A percentile compares a stretch with the other conserved stretches of the same genome.
Conservation (phyloP, 2,329 filamentous ascomycete species). For the Pestalotiopsis sp. region DNA sequence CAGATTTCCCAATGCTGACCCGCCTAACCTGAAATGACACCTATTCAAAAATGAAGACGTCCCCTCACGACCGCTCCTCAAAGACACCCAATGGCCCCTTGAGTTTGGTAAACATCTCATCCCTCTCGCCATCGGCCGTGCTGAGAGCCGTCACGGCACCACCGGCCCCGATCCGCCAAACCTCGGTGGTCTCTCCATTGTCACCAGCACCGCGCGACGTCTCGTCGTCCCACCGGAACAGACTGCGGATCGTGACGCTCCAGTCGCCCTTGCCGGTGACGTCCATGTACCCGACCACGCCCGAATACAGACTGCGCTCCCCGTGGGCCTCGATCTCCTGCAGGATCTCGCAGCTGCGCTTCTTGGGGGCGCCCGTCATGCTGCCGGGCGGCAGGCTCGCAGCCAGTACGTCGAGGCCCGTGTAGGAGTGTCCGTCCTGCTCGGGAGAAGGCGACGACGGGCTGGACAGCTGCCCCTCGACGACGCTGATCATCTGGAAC, state of each 20-base stretch:
- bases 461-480: constrained; percentile 67
- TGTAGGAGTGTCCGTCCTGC: constrained; percentile 37
- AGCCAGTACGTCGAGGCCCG: constrained; percentile 76
- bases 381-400: constrained; percentile 83
- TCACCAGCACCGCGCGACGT: constrained; percentile 23
- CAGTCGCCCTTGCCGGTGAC: constrained; percentile 85
- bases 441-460: not conserved
- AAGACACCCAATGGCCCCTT: constrained; percentile 59
- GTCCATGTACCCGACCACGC: constrained; percentile 88
- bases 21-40: not conserved
- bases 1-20: not conserved
- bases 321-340: constrained; percentile 64
- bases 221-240: constrained; percentile 74
- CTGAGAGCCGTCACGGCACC: constrained; percentile 88
- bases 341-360: constrained; percentile 85
- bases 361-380: constrained; percentile 97
- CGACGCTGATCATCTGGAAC: constrained; percentile 87
- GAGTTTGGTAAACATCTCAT: constrained; percentile 86
- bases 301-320: constrained; percentile 79
- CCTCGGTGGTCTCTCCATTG: constrained; percentile 44
- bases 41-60: not conserved
- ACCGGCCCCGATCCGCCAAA: constrained; percentile 86
- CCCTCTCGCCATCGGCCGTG: constrained; percentile 77
- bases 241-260: constrained; percentile 85
- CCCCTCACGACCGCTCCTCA: constrained; percentile 29